phyloP scores from a whole-genome alignment of 345 rosid species.

The Populus deltoides region DNA sequence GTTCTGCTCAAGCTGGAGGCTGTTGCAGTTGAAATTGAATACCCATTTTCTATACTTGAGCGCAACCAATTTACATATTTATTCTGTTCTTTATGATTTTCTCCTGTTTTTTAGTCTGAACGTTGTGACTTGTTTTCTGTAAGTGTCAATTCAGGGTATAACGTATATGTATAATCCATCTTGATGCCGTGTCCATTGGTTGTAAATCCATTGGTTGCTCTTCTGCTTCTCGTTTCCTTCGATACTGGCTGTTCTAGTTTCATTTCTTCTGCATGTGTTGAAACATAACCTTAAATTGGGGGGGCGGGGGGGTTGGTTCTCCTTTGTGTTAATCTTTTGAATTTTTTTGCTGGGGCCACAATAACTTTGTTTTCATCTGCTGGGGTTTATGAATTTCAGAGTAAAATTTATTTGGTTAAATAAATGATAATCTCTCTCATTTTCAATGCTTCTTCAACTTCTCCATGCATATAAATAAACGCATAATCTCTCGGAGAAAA shows the following conservation, averaged over 20 bases:
- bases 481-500: neutral
- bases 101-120: neutral
- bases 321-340: neutral
- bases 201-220: conserved; percentile 17
- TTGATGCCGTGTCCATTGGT: neutral
- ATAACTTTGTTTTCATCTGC: neutral
- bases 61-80: neutral
- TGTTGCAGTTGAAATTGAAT: conserved; percentile 63
- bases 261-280: neutral
- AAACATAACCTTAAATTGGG: neutral
- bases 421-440: too few relatives aligned
- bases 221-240: neutral
- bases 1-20: conserved; percentile 76
- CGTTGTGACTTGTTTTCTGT: neutral
- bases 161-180: conserved; percentile 2
- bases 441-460: too few relatives aligned
- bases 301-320: neutral
- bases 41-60: neutral
- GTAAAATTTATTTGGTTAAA: too few relatives aligned
- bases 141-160: conserved; percentile 4
- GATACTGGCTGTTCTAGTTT: neutral
- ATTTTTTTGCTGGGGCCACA: neutral
- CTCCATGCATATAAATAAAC: neutral
- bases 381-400: neutral
- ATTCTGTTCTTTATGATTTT: neutral